A percentile compares a stretch with the other conserved stretches of the same genome.
Conservation (phyloP, 2,329 filamentous ascomycete genomes). For the Cladosporium halotolerans region DNA sequence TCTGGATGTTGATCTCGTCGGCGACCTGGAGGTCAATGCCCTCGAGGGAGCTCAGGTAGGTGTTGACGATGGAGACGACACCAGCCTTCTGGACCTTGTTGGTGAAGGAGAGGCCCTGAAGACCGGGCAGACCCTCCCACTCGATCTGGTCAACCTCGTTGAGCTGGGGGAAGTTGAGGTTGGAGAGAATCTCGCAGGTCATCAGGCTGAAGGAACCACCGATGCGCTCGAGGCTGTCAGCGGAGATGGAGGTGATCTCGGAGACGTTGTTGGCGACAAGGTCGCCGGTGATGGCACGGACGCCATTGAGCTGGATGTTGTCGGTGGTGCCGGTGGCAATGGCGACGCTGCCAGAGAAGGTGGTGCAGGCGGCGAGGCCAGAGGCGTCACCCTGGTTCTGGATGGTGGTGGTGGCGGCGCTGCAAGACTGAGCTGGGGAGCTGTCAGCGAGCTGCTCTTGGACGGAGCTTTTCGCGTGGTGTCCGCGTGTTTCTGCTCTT, state of each 20-base stretch:
- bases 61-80: slow-evolving; percentile 75
- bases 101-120: slow-evolving; percentile 55
- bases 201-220: slow-evolving; percentile 63
- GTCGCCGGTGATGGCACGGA: slow-evolving; percentile 53
- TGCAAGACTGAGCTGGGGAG: slow-evolving; percentile 31
- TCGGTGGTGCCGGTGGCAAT: slow-evolving; percentile 53
- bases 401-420: slow-evolving; percentile 50
- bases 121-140: slow-evolving; percentile 64
- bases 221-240: slow-evolving; percentile 50
- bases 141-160: slow-evolving; percentile 59
- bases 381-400: slow-evolving; percentile 55
- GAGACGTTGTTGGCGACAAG: slow-evolving; percentile 49
- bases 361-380: slow-evolving; percentile 57
- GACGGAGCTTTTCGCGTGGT: neutral
- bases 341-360: slow-evolving; percentile 61
- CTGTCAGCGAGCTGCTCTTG: neutral
- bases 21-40: slow-evolving; percentile 76
- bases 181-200: slow-evolving; percentile 62
- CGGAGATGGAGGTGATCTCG: slow-evolving; percentile 58
- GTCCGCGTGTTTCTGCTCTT: slow-evolving; percentile 23
- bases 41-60: slow-evolving; percentile 67
- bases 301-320: slow-evolving; percentile 57
- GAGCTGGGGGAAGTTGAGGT: slow-evolving; percentile 61
- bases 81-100: slow-evolving; percentile 61
- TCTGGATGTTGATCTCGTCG: slow-evolving; percentile 72